Evolutionary conservation across 768 basidiomycete species (phyloP).

Genomic region (Hydnum rufescens): DNA sequence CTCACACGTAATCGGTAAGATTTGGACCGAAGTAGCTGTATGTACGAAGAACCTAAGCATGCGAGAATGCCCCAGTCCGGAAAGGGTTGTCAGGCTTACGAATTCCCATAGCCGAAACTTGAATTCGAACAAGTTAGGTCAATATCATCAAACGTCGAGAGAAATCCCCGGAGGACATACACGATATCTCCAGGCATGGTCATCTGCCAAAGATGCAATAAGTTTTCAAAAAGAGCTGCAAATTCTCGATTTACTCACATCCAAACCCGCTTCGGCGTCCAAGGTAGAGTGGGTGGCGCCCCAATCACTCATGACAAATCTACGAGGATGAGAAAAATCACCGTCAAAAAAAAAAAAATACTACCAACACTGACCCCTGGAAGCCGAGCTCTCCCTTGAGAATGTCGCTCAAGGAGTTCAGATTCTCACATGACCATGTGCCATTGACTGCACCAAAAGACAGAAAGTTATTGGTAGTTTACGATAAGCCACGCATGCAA

Average conservation of each 20-base stretch:
- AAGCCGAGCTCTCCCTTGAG: slow-evolving; percentile 16
- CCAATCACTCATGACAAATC: slow-evolving; percentile 30
- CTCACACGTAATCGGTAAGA: slow-evolving; percentile 37
- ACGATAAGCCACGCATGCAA: not conserved
- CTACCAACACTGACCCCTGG: slow-evolving; percentile 12
- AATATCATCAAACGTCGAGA: not conserved
- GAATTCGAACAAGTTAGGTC: not conserved
- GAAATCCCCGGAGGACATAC: slow-evolving; percentile 7
- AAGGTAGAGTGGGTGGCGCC: slow-evolving; percentile 31
- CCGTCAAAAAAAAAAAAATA: not conserved
- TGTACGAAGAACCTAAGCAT: not conserved
- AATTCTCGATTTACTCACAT: slow-evolving; percentile 16
- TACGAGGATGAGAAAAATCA: not conserved
- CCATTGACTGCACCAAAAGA: slow-evolving; percentile 22
- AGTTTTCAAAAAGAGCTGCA: not conserved
- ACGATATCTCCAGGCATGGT: slow-evolving; percentile 21
- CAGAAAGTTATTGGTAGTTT: too few species aligned
- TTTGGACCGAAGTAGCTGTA: slow-evolving; percentile 21
- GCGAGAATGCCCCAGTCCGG: too few species aligned
- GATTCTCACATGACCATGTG: slow-evolving; percentile 46
- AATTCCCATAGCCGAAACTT: too few species aligned
- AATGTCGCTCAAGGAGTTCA: slow-evolving; percentile 11
- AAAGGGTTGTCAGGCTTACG: too few species aligned
- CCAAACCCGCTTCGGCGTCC: slow-evolving; percentile 6
- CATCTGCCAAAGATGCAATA: slow-evolving; percentile 1